Percentiles rank a stretch among this genome's conserved stretches.
Conservation (phyloP, 257 asterid genomes). For the Oldenlandia corymbosa region DNA sequence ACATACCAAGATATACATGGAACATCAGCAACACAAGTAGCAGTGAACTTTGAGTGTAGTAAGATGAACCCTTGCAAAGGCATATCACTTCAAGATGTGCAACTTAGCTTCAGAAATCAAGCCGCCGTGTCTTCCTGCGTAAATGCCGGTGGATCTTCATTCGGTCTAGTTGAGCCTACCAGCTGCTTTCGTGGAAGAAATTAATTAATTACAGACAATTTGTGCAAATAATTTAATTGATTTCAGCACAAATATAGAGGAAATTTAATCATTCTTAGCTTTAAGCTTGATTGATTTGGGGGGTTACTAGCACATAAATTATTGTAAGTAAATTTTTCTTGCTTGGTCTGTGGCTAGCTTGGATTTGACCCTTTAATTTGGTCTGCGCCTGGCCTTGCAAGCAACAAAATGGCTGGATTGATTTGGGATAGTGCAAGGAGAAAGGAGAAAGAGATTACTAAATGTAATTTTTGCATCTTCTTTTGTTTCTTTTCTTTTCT, state of each 20-base stretch:
- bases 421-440: too few relatives aligned
- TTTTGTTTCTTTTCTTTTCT: too few relatives aligned
- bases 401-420: neutral
- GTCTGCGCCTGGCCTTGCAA: constrained; percentile 1
- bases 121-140: neutral
- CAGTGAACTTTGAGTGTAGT: neutral
- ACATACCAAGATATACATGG: constrained; percentile 42
- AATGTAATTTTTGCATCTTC: too few relatives aligned
- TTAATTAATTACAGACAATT: too few relatives aligned
- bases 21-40: constrained; percentile 28
- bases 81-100: neutral
- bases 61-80: neutral
- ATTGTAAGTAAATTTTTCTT: neutral
- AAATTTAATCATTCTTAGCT: too few relatives aligned
- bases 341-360: constrained; percentile 3
- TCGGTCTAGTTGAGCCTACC: neutral
- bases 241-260: too few relatives aligned
- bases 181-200: neutral
- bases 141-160: neutral
- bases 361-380: neutral
- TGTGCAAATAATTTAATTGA: too few relatives aligned
- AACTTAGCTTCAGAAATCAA: neutral
- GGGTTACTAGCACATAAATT: neutral
- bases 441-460: too few relatives aligned
- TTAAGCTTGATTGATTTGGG: too few relatives aligned